phyloP scores from a whole-genome alignment of 2,329 filamentous ascomycete genomes.

The Fusarium devonianum region DNA sequence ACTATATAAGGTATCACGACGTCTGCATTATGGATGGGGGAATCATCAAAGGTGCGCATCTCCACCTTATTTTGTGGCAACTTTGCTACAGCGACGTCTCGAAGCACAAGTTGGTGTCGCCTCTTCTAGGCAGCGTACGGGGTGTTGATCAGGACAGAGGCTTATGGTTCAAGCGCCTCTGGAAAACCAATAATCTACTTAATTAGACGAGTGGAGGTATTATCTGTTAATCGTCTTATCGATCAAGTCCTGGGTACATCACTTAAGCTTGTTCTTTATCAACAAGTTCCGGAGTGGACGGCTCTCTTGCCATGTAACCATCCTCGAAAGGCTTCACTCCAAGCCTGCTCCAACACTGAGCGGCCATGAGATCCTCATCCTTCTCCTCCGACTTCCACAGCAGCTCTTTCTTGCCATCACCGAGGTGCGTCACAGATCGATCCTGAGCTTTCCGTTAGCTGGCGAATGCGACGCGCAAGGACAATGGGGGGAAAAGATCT shows the following conservation, averaged over 20 bases:
- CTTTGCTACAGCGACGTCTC: too few relatives aligned
- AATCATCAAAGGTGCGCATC: too few relatives aligned
- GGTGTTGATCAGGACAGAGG: too few relatives aligned
- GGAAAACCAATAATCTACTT: too few relatives aligned
- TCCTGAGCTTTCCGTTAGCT: slow-evolving; percentile 44
- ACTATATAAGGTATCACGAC: too few relatives aligned
- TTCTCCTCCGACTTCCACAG: slow-evolving; percentile 52
- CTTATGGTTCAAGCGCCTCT: too few relatives aligned
- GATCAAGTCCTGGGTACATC: not conserved
- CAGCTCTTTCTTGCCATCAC: slow-evolving; percentile 53
- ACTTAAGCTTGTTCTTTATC: slow-evolving; percentile 3
- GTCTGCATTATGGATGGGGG: too few relatives aligned
- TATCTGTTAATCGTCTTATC: too few relatives aligned
- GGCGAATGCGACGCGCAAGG: not conserved
- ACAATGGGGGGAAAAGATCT: slow-evolving; percentile 32
- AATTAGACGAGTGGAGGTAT: too few relatives aligned
- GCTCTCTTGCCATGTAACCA: slow-evolving; percentile 15
- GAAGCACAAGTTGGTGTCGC: too few relatives aligned
- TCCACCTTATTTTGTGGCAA: too few relatives aligned
- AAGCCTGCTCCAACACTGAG: slow-evolving; percentile 52
- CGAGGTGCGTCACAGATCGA: slow-evolving; percentile 53
- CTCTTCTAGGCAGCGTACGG: too few relatives aligned
- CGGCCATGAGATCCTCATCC: slow-evolving; percentile 54
- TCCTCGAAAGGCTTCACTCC: slow-evolving; percentile 56
- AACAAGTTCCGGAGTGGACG: not conserved